Evolutionary conservation across 768 basidiomycete species (phyloP).

Genomic region (Tubosaeta sp.): DNA sequence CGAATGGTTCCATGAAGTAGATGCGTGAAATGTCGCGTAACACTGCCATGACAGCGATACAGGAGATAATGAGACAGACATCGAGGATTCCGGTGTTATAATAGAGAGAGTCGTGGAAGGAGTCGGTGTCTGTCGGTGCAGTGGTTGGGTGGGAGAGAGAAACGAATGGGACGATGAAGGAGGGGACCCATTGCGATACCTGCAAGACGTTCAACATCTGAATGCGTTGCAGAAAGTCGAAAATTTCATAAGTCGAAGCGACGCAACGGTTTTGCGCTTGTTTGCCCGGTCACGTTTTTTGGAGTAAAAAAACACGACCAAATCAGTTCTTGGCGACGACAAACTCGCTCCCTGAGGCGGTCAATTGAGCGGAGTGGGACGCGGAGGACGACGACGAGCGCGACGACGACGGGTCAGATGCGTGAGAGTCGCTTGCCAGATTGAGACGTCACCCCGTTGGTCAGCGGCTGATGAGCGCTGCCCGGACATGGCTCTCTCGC

Average conservation of each 20-base stretch:
- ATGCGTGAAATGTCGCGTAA: slow-evolving; percentile 76
- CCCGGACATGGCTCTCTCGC: slow-evolving; percentile 42
- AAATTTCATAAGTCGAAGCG: slow-evolving; percentile 31
- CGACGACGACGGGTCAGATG: not conserved
- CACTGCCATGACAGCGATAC: slow-evolving; percentile 83
- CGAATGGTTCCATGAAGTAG: slow-evolving; percentile 75
- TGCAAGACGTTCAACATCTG: slow-evolving; percentile 35
- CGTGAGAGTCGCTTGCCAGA: slow-evolving; percentile 25
- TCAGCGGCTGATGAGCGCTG: not conserved
- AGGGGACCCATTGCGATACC: slow-evolving; percentile 41
- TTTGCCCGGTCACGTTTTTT: slow-evolving; percentile 30
- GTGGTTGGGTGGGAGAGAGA: slow-evolving; percentile 65
- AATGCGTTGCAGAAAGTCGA: slow-evolving; percentile 28
- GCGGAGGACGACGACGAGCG: slow-evolving; percentile 2
- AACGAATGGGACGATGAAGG: slow-evolving; percentile 64
- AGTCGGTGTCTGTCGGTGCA: slow-evolving; percentile 58
- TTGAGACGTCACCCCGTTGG: slow-evolving; percentile 3
- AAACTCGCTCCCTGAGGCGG: slow-evolving; percentile 3
- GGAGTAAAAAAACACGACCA: slow-evolving; percentile 23
- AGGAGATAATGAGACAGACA: slow-evolving; percentile 73
- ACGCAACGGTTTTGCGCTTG: slow-evolving; percentile 28
- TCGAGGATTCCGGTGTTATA: slow-evolving; percentile 76
- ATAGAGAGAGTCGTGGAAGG: slow-evolving; percentile 65
- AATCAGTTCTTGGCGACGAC: slow-evolving; percentile 8
- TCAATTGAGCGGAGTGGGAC: not conserved